These are phyloP conservation scores for Termitomyces sp. DNA, from an alignment of 1,284 basidiomycete genomes.

Conservation along the genomic window DNA sequence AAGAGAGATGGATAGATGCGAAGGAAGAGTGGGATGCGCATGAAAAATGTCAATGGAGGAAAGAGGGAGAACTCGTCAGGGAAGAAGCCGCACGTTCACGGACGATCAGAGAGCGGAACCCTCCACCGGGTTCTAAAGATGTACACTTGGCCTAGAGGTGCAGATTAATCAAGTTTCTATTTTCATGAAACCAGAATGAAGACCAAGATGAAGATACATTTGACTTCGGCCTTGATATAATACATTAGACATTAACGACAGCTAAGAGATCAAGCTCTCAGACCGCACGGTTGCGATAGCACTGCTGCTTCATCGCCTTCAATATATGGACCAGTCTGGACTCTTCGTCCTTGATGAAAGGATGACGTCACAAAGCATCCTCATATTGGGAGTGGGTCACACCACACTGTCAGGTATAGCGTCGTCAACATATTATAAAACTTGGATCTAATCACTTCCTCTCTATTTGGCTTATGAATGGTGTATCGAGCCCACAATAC, in stretches of 20 bases:
- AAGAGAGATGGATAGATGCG: constrained; percentile 85
- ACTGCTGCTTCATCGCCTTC: no score
- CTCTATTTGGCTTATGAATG: no score
- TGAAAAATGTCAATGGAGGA: constrained; percentile 67
- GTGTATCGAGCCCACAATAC: background rate
- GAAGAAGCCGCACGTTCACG: constrained; percentile 24
- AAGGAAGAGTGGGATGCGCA: constrained; percentile 74
- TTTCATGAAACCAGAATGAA: background rate
- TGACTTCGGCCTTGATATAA: background rate
- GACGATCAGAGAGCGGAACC: constrained; percentile 15
- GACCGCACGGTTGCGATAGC: no score
- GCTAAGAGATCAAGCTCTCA: no score
- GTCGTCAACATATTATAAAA: no score
- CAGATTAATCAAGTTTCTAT: background rate
- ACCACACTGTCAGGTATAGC: no score
- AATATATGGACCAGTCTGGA: no score
- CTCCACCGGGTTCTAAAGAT: constrained; percentile 1
- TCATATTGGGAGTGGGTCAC: no score
- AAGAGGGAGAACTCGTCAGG: constrained; percentile 46
- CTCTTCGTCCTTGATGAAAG: no score
- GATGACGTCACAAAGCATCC: no score
- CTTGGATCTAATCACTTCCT: no score
- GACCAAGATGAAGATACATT: background rate
- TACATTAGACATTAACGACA: background rate
- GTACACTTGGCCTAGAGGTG: constrained; percentile 9